Evolutionary conservation across 1,284 basidiomycete species (phyloP).

Genomic region (Boletus sp.): DNA sequence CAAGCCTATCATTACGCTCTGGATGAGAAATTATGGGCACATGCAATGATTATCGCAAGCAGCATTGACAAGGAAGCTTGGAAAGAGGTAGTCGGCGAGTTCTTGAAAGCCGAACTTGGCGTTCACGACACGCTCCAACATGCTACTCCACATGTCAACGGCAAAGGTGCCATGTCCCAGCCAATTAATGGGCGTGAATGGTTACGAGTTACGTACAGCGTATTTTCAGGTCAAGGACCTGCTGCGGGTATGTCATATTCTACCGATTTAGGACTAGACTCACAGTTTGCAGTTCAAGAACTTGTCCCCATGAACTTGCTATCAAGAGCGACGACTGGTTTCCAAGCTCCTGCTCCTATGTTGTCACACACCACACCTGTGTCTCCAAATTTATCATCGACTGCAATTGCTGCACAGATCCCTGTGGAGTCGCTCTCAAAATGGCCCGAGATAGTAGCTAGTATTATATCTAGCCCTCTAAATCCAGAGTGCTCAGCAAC

Average conservation of each 20-base stretch:
- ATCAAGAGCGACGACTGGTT: slow-evolving; percentile 34
- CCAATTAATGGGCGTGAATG: slow-evolving; percentile 58
- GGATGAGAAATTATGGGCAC: slow-evolving; percentile 88
- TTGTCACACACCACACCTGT: slow-evolving; percentile 50
- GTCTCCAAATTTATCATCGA: slow-evolving; percentile 58
- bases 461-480: slow-evolving; percentile 77
- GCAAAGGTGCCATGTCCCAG: slow-evolving; percentile 9
- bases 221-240: slow-evolving; percentile 82
- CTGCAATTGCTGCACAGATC: slow-evolving; percentile 42
- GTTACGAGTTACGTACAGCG: slow-evolving; percentile 78
- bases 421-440: slow-evolving; percentile 58
- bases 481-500: slow-evolving; percentile 65
- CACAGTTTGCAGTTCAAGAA: slow-evolving; percentile 61
- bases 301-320: slow-evolving; percentile 60
- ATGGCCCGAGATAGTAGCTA: slow-evolving; percentile 86
- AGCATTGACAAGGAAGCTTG: slow-evolving; percentile 91
- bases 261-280: not conserved
- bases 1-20: slow-evolving; percentile 88
- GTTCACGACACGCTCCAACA: slow-evolving; percentile 31
- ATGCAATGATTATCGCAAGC: slow-evolving; percentile 93
- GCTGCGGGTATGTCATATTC: slow-evolving; percentile 54
- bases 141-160: slow-evolving; percentile 16
- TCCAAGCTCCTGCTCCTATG: slow-evolving; percentile 40
- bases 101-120: slow-evolving; percentile 77
- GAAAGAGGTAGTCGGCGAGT: slow-evolving; percentile 87